Evolutionary conservation across 768 basidiomycete species (phyloP).

Genomic region (Symmetrospora coprosmae): DNA sequence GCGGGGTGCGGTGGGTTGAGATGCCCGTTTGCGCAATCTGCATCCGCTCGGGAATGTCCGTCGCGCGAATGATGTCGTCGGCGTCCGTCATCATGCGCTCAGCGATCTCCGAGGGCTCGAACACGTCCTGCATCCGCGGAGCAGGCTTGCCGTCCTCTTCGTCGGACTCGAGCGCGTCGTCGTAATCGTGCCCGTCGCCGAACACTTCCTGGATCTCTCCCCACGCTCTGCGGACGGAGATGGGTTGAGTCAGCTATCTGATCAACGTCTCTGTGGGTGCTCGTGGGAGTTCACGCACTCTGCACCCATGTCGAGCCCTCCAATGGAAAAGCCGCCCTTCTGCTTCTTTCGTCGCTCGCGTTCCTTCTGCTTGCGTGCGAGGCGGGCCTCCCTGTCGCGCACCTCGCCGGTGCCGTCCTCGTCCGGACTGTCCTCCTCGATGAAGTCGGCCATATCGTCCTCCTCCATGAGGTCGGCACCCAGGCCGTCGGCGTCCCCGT

Average conservation of each 20-base stretch:
- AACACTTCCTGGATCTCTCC: slow-evolving; percentile 92
- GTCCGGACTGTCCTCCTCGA: slow-evolving; percentile 44
- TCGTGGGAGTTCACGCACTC: slow-evolving; percentile 46
- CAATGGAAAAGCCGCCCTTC: slow-evolving; percentile 46
- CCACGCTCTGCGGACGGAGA: slow-evolving; percentile 50
- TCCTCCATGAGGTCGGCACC: slow-evolving; percentile 55
- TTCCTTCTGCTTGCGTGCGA: slow-evolving; percentile 44
- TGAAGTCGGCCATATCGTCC: slow-evolving; percentile 63
- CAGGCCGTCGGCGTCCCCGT: slow-evolving; percentile 33
- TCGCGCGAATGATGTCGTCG: slow-evolving; percentile 76
- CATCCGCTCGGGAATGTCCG: slow-evolving; percentile 75
- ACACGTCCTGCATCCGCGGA: slow-evolving; percentile 79
- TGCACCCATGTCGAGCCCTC: slow-evolving; percentile 56
- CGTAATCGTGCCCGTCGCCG: slow-evolving; percentile 89
- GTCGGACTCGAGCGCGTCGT: slow-evolving; percentile 67
- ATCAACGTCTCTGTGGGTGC: not conserved
- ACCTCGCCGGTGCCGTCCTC: slow-evolving; percentile 49
- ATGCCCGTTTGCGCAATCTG: slow-evolving; percentile 62
- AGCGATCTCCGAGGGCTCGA: slow-evolving; percentile 91
- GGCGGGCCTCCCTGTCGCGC: slow-evolving; percentile 51
- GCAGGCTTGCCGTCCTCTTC: slow-evolving; percentile 54
- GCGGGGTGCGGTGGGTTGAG: slow-evolving; percentile 50
- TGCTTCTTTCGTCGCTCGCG: slow-evolving; percentile 49
- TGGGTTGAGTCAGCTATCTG: not conserved
- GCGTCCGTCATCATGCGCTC: slow-evolving; percentile 77